A percentile compares a stretch with the other conserved stretches of the same genome.
Evolutionary conservation across 495 filamentous ascomycete species (phyloP).

Genomic region (Penicillium verhagenii): DNA sequence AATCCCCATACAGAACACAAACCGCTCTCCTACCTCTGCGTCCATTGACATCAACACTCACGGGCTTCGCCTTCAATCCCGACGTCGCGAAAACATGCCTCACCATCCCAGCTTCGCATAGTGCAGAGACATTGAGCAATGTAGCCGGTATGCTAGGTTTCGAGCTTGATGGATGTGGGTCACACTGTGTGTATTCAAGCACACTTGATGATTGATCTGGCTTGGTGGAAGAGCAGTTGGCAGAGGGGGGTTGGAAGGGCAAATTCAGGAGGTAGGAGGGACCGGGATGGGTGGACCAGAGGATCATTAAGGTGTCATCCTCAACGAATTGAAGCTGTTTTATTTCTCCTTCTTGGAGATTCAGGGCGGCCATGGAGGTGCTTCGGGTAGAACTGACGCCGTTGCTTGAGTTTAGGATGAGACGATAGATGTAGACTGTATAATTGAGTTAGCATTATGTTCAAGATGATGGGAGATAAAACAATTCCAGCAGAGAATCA

Average conservation of each 20-base stretch:
- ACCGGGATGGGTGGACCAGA: constrained; percentile 26
- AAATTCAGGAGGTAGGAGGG: constrained; percentile 39
- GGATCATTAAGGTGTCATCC: constrained; percentile 50
- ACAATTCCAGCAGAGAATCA: not conserved
- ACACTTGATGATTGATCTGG: constrained; percentile 8
- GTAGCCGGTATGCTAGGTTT: constrained; percentile 19
- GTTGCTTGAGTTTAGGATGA: constrained; percentile 47
- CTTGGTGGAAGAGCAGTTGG: not conserved
- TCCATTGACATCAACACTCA: constrained; percentile 54
- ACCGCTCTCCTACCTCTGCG: constrained; percentile 51
- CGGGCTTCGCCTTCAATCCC: constrained; percentile 43
- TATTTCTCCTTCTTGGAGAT: constrained; percentile 43
- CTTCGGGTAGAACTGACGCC: constrained; percentile 54
- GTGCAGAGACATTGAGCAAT: constrained; percentile 23
- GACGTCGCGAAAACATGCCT: constrained; percentile 36
- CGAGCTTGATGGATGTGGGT: constrained; percentile 6
- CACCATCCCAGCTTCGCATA: constrained; percentile 14
- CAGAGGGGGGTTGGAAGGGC: constrained; percentile 28
- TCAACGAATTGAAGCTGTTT: constrained; percentile 57
- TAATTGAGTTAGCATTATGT: not conserved
- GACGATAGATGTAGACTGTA: constrained; percentile 51
- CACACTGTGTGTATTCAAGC: constrained; percentile 18
- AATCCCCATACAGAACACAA: constrained; percentile 56
- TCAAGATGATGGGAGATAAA: not conserved
- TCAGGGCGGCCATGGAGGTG: constrained; percentile 41